Evolutionary conservation across 352 stramenopile genomes (phyloP).

Genomic region (Globisporangium rhizosaccharum): DNA sequence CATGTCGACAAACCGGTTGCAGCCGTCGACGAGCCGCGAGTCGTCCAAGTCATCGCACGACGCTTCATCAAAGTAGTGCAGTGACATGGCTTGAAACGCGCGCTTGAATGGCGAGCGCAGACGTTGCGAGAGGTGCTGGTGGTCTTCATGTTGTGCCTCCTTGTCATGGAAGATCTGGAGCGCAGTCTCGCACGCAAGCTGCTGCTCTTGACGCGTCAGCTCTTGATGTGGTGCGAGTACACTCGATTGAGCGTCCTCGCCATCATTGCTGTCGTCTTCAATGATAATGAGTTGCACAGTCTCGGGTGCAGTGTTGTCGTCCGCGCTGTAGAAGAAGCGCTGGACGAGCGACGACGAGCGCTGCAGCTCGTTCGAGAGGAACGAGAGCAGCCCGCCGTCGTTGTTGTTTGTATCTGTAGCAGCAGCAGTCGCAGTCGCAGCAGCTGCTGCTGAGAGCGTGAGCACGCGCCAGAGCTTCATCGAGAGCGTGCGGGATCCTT

Average conservation of each 20-base stretch:
- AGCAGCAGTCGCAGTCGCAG: background rate
- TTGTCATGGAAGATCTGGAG: conserved; percentile 41
- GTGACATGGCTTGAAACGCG: conserved; percentile 32
- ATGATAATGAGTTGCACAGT: conserved; percentile 30
- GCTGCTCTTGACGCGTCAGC: conserved; percentile 21
- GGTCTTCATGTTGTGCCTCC: conserved; percentile 23
- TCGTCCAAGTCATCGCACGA: conserved; percentile 46
- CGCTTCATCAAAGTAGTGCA: conserved; percentile 35
- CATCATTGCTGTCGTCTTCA: conserved; percentile 14
- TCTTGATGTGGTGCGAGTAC: conserved; percentile 2
- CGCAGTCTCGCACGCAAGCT: conserved; percentile 42
- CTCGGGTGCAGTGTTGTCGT: background rate
- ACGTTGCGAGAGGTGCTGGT: conserved; percentile 23
- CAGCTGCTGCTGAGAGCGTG: conserved; percentile 26
- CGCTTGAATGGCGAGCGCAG: conserved; percentile 35
- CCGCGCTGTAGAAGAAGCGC: conserved; percentile 11
- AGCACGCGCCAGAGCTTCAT: conserved; percentile 76
- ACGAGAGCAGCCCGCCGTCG: conserved; percentile 8
- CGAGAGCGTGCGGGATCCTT: conserved; percentile 19
- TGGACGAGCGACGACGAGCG: conserved; percentile 11
- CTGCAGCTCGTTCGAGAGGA: conserved; percentile 7
- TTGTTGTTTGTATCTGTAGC: background rate
- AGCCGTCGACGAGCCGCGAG: conserved; percentile 30
- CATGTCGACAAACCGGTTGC: conserved; percentile 32
- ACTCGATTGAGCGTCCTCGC: conserved; percentile 12